Base-by-base conservation (phyloP, 1,139 yeast genomes). In the Taphrina wiesneri region DNA sequence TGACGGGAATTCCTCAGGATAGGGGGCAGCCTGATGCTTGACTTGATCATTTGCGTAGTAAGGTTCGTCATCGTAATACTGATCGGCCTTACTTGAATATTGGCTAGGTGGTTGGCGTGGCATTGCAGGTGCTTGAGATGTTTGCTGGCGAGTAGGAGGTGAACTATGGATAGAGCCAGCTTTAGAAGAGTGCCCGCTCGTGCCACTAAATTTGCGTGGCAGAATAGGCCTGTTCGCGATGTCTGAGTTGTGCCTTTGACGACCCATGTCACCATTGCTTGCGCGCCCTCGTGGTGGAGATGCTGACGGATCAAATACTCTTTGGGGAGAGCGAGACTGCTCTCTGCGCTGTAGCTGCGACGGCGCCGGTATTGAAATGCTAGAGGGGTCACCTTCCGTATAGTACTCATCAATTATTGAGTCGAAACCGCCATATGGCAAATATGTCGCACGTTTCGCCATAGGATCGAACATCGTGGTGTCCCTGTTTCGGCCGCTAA, bases 381-480 rank as follows among this genome's bases (percentile, higher is more conserved):
- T 34, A 13, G 57, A 25, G 15, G 56, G 57, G 39, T 60, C 64
- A 17, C 64, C 64, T 30, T 60, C 57, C 19, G 64, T 51, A 32
- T 60, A 60, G 57, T 60, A 60, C 30, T 28, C 51, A 25, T 60
- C 64, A 5, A 60, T 49, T 4, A 60, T 41, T 13, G 64, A 25
- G 51, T 60, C 64, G 28, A 60, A 60, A 15, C 64, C 64, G 17
- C 64, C 64, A 32, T 60, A 60, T 25, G 64, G 64, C 9, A 60
- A 23, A 28, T 60, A 60, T 19, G 64, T 60, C 25, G 56, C 64
- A 32, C 64, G 52, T 46, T 51, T 60, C 30, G 41, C 41, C 26
- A 21, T 32, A 9, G 64, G 64, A 28, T 60, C 64, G 36, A 60
- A 60, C 57, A 51, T 49, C n/a, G 32, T 28, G 13, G 59, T 54